Base-by-base conservation (phyloP, 208 protist genomes). In the Trypanosoma avium region DNA sequence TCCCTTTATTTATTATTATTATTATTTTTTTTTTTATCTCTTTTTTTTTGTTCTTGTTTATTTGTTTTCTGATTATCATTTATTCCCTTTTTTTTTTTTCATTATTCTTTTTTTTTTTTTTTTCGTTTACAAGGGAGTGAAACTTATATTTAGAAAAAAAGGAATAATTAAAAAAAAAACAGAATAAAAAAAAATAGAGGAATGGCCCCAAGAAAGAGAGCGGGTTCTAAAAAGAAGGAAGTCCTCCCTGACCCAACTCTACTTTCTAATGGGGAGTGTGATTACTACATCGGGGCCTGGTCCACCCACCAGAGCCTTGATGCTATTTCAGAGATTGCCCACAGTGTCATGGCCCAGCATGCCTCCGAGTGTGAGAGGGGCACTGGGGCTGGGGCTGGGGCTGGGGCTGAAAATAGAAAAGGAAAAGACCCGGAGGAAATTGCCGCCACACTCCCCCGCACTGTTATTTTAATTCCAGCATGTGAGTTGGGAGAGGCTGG, bases 281-380 rank as follows among this genome's bases (percentile, higher is more conserved):
- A 81, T 26, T 82, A 84, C 32, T 95, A 89, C 73, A 80, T 95
- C 61, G 84, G 84, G 10, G 75, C 77, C 26, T 95, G 90, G 87
- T 95, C 86, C 21, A 65, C 55, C 47, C 81, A 80, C 55, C 26
- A 79, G 19, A 72, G 69, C 0, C 57, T 93, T 42, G 78, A 84
- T 56, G 67, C 72, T 49, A 63, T 95, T 40, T 74, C 61, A n/a
- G 65, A 76, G 1, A 81, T 91, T 43, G 78, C 73, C 24, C 54
- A 62, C 21, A 64, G 4, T 15, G 60, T 92, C 12, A 49, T 86
- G 21, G 79, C n/a, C n/a, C n/a, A n/a, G n/a, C n/a, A n/a, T n/a
- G n/a, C n/a, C n/a, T n/a, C n/a, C n/a, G n/a, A n/a, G n/a, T n/a
- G n/a, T n/a, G n/a, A n/a, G n/a, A n/a, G n/a, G n/a, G n/a, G n/a